Percentiles rank a stretch among this genome's conserved stretches.
phyloP scores from a whole-genome alignment of 495 filamentous ascomycete species.

The Chaetomium tenue region DNA sequence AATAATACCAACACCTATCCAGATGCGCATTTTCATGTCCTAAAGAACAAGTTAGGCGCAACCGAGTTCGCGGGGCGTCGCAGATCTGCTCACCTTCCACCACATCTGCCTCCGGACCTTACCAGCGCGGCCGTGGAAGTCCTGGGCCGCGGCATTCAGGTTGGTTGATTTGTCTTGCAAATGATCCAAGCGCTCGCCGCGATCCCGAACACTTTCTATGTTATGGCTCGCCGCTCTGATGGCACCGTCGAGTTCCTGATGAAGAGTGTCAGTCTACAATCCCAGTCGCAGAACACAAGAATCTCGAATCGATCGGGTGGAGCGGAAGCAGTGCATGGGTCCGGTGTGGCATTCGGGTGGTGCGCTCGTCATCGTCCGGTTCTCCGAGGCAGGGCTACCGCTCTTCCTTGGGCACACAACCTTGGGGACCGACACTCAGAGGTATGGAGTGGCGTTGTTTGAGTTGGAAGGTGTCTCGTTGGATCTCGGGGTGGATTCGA shows the following conservation, averaged over 20 bases:
- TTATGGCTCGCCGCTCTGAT: constrained; percentile 92
- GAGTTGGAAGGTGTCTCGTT: not conserved
- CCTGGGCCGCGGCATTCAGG: constrained; percentile 82
- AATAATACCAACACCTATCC: constrained; percentile 82
- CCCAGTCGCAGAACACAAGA: not conserved
- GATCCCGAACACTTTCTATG: constrained; percentile 87
- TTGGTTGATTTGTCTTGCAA: constrained; percentile 97
- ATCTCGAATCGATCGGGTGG: not conserved
- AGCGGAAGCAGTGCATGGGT: not conserved
- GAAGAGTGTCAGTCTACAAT: constrained; percentile 21
- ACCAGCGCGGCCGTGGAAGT: constrained; percentile 93
- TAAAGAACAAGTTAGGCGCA: constrained; percentile 13
- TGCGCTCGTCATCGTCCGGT: not conserved
- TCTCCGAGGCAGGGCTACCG: not conserved
- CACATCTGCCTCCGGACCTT: constrained; percentile 89
- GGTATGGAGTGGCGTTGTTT: not conserved
- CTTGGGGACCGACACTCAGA: not conserved
- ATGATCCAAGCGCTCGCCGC: constrained; percentile 83
- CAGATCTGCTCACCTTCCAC: constrained; percentile 47
- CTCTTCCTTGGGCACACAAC: not conserved
- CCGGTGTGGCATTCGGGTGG: not conserved
- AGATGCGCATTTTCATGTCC: constrained; percentile 99
- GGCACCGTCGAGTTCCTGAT: constrained; percentile 93
- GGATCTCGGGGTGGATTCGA: not conserved
- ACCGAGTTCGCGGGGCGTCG: not conserved